These are phyloP conservation scores for Tulasnella sp. DNA, from an alignment of 768 basidiomycete genomes.

Conservation along the genomic window DNA sequence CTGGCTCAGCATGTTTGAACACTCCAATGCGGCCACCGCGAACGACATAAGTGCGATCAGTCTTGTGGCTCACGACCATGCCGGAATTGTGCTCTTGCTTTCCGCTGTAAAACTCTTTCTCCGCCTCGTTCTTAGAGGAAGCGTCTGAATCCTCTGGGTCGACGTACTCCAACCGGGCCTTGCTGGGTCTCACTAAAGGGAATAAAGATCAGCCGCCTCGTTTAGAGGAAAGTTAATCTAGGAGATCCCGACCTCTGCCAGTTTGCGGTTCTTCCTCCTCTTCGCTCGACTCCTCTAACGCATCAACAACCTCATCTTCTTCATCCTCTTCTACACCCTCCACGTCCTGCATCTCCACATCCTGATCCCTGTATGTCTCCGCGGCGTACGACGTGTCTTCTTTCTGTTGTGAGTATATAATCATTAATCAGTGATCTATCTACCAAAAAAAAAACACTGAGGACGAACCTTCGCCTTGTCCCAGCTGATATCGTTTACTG, in stretches of 20 bases:
- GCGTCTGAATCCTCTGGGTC: conserved; percentile 9
- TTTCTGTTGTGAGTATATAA: conserved; percentile 30
- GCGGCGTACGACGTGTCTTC: conserved; percentile 85
- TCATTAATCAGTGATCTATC: neutral
- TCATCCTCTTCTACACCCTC: conserved; percentile 62
- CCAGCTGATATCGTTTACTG: conserved; percentile 60
- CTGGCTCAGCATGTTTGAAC: conserved; percentile 59
- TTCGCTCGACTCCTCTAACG: conserved; percentile 31
- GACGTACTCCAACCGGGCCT: conserved; percentile 17
- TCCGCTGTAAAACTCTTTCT: conserved; percentile 38
- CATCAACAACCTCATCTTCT: conserved; percentile 56
- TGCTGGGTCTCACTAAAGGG: neutral
- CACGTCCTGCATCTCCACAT: conserved; percentile 79
- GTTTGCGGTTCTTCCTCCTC: neutral
- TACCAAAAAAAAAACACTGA: neutral
- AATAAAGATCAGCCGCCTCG: conserved; percentile 24
- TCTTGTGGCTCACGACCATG: conserved; percentile 88
- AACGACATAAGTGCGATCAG: conserved; percentile 87
- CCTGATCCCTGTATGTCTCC: conserved; percentile 54
- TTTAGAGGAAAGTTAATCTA: conserved; percentile 18
- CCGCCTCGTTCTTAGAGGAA: conserved; percentile 25
- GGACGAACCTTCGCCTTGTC: conserved; percentile 59
- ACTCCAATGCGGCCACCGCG: conserved; percentile 88
- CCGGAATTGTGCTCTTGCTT: conserved; percentile 69
- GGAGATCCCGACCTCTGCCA: neutral